A percentile compares a stretch with the other conserved stretches of the same genome.
phyloP scores from a whole-genome alignment of 2,329 filamentous ascomycete genomes.

The Aspergillus sp. region DNA sequence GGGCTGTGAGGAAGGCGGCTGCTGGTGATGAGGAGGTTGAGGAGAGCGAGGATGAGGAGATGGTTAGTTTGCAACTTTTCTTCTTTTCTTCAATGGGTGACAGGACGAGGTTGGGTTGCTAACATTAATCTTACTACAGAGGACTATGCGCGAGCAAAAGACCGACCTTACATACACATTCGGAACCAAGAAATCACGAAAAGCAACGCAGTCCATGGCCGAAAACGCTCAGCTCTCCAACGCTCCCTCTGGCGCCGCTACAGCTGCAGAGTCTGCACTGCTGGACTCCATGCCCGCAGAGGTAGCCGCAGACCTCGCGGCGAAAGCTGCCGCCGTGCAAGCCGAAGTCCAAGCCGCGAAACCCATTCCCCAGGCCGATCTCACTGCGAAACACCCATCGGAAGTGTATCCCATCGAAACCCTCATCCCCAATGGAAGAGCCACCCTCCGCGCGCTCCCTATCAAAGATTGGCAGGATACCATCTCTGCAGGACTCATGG shows the following conservation, averaged over 20 bases:
- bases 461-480: constrained; percentile 49
- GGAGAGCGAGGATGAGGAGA: constrained; percentile 34
- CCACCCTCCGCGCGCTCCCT: constrained; percentile 49
- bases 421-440: constrained; percentile 47
- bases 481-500: constrained; percentile 38
- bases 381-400: constrained; percentile 47
- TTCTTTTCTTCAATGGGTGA: not conserved
- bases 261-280: constrained; percentile 48
- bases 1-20: constrained; percentile 43
- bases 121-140: constrained; percentile 26
- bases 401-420: constrained; percentile 51
- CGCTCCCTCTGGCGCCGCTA: constrained; percentile 39
- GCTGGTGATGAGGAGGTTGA: constrained; percentile 33
- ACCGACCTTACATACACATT: constrained; percentile 54
- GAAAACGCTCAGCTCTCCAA: constrained; percentile 54
- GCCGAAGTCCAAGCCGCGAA: constrained; percentile 52
- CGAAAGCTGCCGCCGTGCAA: constrained; percentile 42
- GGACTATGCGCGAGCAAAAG: constrained; percentile 44
- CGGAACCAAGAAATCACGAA: constrained; percentile 56
- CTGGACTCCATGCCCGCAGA: constrained; percentile 47
- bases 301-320: constrained; percentile 34
- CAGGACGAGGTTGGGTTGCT: not conserved
- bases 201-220: constrained; percentile 52
- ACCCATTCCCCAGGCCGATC: constrained; percentile 49
- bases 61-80: constrained; percentile 27